Conservation (phyloP, 2,329 filamentous ascomycete genomes). For the Fusarium oligoseptatum region DNA sequence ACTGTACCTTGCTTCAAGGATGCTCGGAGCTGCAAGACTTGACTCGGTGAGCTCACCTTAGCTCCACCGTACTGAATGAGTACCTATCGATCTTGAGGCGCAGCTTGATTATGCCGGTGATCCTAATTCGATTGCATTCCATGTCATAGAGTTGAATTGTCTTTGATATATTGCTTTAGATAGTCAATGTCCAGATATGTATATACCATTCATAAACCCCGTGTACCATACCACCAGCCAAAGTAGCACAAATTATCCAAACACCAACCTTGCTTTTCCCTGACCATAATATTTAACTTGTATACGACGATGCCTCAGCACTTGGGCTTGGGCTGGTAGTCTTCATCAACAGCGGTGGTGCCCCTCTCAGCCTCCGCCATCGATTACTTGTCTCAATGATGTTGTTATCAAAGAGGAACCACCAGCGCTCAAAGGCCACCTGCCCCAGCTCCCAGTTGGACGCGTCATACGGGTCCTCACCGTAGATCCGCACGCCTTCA, state of each 20-base stretch:
- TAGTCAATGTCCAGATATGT: background rate
- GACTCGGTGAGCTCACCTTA: background rate
- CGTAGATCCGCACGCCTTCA: slow-evolving; percentile 66
- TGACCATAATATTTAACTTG: background rate
- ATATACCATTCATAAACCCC: background rate
- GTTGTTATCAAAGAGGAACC: slow-evolving; percentile 68
- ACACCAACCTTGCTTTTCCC: background rate
- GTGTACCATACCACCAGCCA: background rate
- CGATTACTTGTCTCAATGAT: slow-evolving; percentile 68
- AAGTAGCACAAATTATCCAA: background rate
- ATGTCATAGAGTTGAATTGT: slow-evolving; percentile 1
- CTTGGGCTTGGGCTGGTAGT: slow-evolving; percentile 10
- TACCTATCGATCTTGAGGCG: background rate
- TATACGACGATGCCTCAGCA: slow-evolving; percentile 3
- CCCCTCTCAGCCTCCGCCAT: slow-evolving; percentile 62
- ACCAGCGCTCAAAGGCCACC: slow-evolving; percentile 70
- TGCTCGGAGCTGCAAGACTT: background rate
- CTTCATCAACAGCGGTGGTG: slow-evolving; percentile 48
- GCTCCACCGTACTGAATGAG: background rate
- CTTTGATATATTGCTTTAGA: background rate
- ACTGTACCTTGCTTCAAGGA: background rate
- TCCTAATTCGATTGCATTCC: background rate
- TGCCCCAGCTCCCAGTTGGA: slow-evolving; percentile 70
- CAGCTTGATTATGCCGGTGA: background rate
- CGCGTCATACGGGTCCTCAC: slow-evolving; percentile 62